Percentiles rank a stretch among this genome's conserved stretches.
phyloP scores from a whole-genome alignment of 2,329 filamentous ascomycete genomes.

The Cladosporium phlei region DNA sequence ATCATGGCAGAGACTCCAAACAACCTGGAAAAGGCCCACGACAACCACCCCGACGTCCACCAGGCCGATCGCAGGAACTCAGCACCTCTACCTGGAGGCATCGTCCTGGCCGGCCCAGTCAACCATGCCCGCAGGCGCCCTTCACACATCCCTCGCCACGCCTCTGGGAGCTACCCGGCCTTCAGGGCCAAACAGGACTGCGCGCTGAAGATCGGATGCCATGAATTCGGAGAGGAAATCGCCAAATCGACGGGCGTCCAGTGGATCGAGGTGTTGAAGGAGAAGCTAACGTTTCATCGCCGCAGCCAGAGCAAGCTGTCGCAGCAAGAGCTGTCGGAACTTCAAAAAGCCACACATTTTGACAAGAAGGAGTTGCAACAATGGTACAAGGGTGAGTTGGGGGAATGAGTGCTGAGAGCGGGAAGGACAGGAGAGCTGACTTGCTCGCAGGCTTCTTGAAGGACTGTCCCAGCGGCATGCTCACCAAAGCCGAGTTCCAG shows the following conservation, averaged over 20 bases:
- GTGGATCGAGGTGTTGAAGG: constrained; percentile 23
- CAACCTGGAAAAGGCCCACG: constrained; percentile 23
- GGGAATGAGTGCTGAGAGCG: no score
- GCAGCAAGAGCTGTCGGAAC: constrained; percentile 87
- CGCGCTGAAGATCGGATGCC: constrained; percentile 30
- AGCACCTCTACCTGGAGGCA: constrained; percentile 16
- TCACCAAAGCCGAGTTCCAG: constrained; percentile 97
- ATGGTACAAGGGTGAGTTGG: constrained; percentile 91
- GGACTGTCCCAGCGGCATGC: constrained; percentile 93
- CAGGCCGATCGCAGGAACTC: constrained; percentile 1
- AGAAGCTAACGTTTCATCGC: constrained; percentile 30
- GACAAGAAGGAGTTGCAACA: constrained; percentile 99
- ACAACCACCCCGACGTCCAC: constrained; percentile 19
- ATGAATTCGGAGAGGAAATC: constrained; percentile 30
- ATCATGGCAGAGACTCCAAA: constrained; percentile 22
- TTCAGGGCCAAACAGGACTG: constrained; percentile 31
- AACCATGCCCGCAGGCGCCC: constrained; percentile 33
- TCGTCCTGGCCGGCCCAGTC: constrained; percentile 16
- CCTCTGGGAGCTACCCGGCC: constrained; percentile 27
- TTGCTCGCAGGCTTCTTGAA: constrained; percentile 97
- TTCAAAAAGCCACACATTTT: constrained; percentile 96
- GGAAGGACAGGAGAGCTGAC: no score
- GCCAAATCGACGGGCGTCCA: constrained; percentile 25
- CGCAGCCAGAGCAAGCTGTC: constrained; percentile 95
- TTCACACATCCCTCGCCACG: constrained; percentile 29